phyloP scores from a whole-genome alignment of 345 rosid species.

The Brassica juncea region DNA sequence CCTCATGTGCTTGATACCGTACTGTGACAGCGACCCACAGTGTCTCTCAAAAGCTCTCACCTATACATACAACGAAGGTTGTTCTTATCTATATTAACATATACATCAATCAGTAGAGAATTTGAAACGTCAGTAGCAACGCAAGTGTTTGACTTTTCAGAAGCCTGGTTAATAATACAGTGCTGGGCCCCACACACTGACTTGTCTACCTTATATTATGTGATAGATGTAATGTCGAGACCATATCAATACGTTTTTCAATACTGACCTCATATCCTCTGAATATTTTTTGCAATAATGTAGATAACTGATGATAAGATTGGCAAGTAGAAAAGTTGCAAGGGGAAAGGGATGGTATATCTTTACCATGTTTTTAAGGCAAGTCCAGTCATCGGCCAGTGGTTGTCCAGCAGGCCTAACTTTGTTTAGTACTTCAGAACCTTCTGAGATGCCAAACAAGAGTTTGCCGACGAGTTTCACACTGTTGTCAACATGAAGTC shows the following conservation, averaged over 20 bases:
- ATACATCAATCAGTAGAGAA: not conserved
- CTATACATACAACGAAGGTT: conserved; percentile 40
- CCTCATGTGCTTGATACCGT: conserved; percentile 97
- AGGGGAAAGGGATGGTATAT: not conserved
- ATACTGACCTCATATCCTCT: not conserved
- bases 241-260: conserved; percentile 11
- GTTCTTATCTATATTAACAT: conserved; percentile 1
- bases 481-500: conserved; percentile 84
- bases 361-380: conserved; percentile 77
- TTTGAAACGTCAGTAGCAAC: not conserved
- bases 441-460: conserved; percentile 76
- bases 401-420: conserved; percentile 80
- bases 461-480: conserved; percentile 78
- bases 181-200: conserved; percentile 23
- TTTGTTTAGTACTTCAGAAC: conserved; percentile 56
- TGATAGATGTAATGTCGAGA: conserved; percentile 1
- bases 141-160: conserved; percentile 20
- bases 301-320: conserved; percentile 12
- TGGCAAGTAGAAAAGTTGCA: not conserved
- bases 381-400: conserved; percentile 92
- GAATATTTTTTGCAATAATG: conserved; percentile 4
- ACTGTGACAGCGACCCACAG: conserved; percentile 87
- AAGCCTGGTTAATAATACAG: conserved; percentile 3
- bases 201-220: conserved; percentile 18
- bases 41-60: conserved; percentile 84